These are phyloP conservation scores for Clitopilus passeckerianus DNA, from an alignment of 768 basidiomycete species.

Conservation along the genomic window DNA sequence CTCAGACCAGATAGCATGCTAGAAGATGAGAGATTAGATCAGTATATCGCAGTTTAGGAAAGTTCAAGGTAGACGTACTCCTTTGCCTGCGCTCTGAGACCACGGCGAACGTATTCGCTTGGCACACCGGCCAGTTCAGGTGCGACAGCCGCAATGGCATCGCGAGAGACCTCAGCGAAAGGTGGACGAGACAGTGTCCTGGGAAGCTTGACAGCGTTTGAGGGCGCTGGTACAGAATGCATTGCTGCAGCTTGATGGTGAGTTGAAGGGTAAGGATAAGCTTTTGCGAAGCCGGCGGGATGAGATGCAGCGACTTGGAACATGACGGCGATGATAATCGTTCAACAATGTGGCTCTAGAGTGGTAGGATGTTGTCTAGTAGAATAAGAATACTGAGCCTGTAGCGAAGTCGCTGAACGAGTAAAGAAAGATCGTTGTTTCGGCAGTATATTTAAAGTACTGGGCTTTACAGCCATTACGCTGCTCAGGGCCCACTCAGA, in stretches of 20 bases:
- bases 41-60: constrained; percentile 11
- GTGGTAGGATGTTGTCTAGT: background rate
- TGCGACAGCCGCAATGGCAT: constrained; percentile 59
- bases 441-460: background rate
- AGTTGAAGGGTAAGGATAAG: constrained; percentile 14
- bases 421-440: background rate
- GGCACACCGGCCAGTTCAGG: constrained; percentile 63
- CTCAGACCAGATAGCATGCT: constrained; percentile 55
- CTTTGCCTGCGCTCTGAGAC: constrained; percentile 42
- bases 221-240: constrained; percentile 12
- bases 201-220: constrained; percentile 56
- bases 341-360: constrained; percentile 2
- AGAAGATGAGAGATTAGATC: constrained; percentile 1
- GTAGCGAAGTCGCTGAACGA: background rate
- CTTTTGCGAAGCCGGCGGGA: constrained; percentile 29
- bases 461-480: background rate
- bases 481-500: background rate
- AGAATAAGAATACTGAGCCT: background rate
- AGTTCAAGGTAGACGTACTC: constrained; percentile 29
- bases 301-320: constrained; percentile 43
- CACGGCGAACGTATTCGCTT: constrained; percentile 62
- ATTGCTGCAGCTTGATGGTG: constrained; percentile 27
- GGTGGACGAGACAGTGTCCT: constrained; percentile 62
- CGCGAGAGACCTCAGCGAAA: constrained; percentile 50
- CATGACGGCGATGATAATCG: constrained; percentile 20